These are phyloP conservation scores for Spirogloea muscicola DNA, from an alignment of 139 green algal genomes.

Conservation along the genomic window DNA sequence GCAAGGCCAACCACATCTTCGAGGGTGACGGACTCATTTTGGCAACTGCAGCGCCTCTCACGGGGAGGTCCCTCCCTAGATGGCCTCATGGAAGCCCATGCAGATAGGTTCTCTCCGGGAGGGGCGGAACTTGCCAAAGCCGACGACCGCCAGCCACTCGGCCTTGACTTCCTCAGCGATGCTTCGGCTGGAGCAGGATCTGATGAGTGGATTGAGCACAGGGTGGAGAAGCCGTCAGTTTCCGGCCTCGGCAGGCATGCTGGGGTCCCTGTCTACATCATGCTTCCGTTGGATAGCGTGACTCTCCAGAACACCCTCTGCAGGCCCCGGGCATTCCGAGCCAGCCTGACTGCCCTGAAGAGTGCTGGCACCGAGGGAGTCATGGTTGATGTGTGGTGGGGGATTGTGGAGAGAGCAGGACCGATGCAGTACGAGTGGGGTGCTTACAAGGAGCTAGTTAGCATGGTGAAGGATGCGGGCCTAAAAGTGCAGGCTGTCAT, in stretches of 20 bases:
- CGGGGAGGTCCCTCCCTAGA: too few species aligned
- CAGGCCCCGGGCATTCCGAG: slow-evolving; percentile 37
- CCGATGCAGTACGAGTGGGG: slow-evolving; percentile 52
- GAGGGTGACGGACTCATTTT: too few species aligned
- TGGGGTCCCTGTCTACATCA: slow-evolving; percentile 87
- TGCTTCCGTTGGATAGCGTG: slow-evolving; percentile 97
- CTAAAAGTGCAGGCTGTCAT: slow-evolving; percentile 65
- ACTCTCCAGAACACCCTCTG: slow-evolving; percentile 38
- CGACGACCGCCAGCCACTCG: too few species aligned
- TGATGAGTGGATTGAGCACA: slow-evolving; percentile 11
- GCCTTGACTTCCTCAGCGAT: too few species aligned
- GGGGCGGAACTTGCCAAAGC: too few species aligned
- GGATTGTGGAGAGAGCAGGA: slow-evolving; percentile 80
- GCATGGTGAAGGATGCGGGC: slow-evolving; percentile 70
- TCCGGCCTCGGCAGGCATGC: slow-evolving; percentile 12
- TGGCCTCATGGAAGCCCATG: too few species aligned
- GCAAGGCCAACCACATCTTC: too few species aligned
- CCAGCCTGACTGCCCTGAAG: slow-evolving; percentile 46
- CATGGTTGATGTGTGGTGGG: slow-evolving; percentile 63
- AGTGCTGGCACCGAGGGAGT: slow-evolving; percentile 54
- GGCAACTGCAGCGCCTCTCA: too few species aligned
- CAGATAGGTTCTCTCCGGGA: too few species aligned
- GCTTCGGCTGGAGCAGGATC: too few species aligned
- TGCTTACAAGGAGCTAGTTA: slow-evolving; percentile 53
- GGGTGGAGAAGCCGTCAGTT: not conserved